Percentiles rank a stretch among this genome's conserved stretches.
phyloP scores from a whole-genome alignment of 1,139 yeast species.

The Pichia kudriavzevii region DNA sequence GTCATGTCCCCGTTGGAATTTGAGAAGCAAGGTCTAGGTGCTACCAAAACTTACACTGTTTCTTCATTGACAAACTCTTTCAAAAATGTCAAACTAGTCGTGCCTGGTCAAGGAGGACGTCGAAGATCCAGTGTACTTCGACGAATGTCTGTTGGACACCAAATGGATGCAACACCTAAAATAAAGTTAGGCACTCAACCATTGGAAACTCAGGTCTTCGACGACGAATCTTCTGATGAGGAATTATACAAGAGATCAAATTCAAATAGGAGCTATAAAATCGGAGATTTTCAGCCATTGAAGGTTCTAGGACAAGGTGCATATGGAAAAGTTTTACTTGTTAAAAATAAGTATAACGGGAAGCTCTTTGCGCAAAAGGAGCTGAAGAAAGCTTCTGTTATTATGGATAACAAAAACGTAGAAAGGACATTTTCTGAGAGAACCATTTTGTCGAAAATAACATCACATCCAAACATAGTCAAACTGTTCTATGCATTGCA shows the following conservation, averaged over 20 bases:
- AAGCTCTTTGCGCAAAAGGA: constrained; percentile 84
- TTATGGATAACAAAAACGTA: constrained; percentile 40
- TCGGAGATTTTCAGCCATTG: constrained; percentile 63
- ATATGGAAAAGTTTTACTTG: constrained; percentile 81
- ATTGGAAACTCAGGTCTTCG: constrained; percentile 7
- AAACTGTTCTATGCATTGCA: constrained; percentile 85
- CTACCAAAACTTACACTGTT: too few relatives aligned
- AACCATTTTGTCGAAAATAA: constrained; percentile 55
- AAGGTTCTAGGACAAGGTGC: constrained; percentile 89
- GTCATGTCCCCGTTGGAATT: too few relatives aligned
- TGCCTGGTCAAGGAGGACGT: not conserved
- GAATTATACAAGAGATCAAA: constrained; percentile 11
- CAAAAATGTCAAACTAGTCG: too few relatives aligned
- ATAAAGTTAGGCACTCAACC: constrained; percentile 5
- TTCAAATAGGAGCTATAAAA: constrained; percentile 17
- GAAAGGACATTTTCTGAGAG: constrained; percentile 69
- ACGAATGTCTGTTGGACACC: constrained; percentile 20
- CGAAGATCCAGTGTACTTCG: constrained; percentile 20
- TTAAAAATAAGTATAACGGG: constrained; percentile 58
- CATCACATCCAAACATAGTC: constrained; percentile 80
- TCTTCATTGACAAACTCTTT: too few relatives aligned
- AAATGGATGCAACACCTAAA: constrained; percentile 3
- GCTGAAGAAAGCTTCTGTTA: constrained; percentile 68
- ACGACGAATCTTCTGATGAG: constrained; percentile 8
- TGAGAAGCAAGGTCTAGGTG: too few relatives aligned